These are phyloP conservation scores for Wilcoxina mikolae DNA, from an alignment of 495 filamentous ascomycete genomes.

Conservation along the genomic window DNA sequence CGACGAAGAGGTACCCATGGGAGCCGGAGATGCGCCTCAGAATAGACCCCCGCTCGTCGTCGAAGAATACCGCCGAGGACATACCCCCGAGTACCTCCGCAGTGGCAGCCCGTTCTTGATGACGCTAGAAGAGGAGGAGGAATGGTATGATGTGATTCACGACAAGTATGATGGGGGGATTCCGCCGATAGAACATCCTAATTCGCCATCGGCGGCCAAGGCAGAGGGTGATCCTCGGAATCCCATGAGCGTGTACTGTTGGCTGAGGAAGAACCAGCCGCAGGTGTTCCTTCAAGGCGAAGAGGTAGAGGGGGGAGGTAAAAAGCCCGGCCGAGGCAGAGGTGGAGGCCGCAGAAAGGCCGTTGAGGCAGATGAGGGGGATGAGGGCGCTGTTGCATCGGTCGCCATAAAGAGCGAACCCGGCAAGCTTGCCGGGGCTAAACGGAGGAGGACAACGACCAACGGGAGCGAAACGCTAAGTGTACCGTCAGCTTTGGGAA, in stretches of 20 bases:
- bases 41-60: constrained; percentile 10
- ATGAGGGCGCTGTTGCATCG: constrained; percentile 9
- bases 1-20: not conserved
- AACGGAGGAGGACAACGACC: constrained; percentile 9
- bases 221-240: constrained; percentile 54
- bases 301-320: constrained; percentile 51
- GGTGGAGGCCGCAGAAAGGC: constrained; percentile 30
- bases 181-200: constrained; percentile 30
- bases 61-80: constrained; percentile 20
- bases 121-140: constrained; percentile 62
- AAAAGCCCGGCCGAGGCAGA: constrained; percentile 35
- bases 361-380: constrained; percentile 16
- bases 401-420: constrained; percentile 2
- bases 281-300: constrained; percentile 72
- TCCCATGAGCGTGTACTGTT: constrained; percentile 76
- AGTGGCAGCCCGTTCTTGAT: constrained; percentile 33
- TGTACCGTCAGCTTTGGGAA: constrained; percentile 10
- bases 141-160: constrained; percentile 62
- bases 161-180: constrained; percentile 40
- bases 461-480: constrained; percentile 8
- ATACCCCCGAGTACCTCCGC: constrained; percentile 23
- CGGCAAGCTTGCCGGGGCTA: constrained; percentile 10
- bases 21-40: constrained; percentile 13
- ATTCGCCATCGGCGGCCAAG: constrained; percentile 18
- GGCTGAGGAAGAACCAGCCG: constrained; percentile 70